Conservation (phyloP, 163 green algal species). For the Chlorella variabilis region DNA sequence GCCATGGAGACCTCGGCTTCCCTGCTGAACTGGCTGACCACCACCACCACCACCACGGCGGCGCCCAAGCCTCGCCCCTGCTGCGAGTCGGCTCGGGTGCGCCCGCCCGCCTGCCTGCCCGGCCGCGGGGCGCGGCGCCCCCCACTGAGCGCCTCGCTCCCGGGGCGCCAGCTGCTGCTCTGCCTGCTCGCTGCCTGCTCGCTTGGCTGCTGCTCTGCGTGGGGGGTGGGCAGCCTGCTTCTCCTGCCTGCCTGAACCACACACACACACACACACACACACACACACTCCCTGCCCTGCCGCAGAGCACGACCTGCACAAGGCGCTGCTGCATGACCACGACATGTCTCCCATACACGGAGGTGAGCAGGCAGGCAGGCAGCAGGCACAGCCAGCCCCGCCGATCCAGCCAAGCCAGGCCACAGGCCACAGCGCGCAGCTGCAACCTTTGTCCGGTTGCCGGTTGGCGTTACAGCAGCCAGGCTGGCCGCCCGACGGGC, state of each 20-base stretch:
- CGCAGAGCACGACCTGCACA: conserved; percentile 32
- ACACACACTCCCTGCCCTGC: neutral
- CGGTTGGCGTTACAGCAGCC: too few relatives aligned
- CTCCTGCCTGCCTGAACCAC: too few relatives aligned
- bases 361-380: neutral
- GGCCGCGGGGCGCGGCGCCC: too few relatives aligned
- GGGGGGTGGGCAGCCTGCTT: too few relatives aligned
- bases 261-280: neutral
- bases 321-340: conserved; percentile 7
- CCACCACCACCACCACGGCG: neutral
- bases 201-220: too few relatives aligned
- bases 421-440: too few relatives aligned
- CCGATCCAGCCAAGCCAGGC: too few relatives aligned
- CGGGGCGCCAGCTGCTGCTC: too few relatives aligned
- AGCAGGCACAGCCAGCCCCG: too few relatives aligned
- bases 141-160: too few relatives aligned
- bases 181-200: neutral
- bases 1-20: conserved; percentile 5
- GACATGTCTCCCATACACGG: neutral
- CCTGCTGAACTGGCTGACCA: neutral
- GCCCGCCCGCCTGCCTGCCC: neutral
- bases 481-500: too few relatives aligned
- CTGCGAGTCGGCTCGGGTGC: conserved; percentile 22
- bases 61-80: neutral
- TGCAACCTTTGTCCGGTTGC: too few relatives aligned